These are phyloP conservation scores for Wilcoxina mikolae DNA, from an alignment of 495 filamentous ascomycete species.

Conservation along the genomic window DNA sequence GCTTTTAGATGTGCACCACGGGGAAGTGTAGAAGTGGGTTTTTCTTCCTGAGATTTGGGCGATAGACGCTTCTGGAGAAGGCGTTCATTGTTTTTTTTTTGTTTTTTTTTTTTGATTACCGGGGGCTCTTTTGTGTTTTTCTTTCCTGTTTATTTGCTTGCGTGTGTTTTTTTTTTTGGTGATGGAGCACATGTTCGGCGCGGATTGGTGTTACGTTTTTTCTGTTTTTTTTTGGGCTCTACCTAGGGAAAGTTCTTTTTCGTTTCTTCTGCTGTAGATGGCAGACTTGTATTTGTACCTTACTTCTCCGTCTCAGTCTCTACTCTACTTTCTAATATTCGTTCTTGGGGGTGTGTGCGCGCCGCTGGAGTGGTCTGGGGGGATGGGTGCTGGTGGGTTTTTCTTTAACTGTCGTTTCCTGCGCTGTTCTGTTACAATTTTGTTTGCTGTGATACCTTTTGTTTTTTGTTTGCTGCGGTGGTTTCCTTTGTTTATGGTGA, in stretches of 20 bases:
- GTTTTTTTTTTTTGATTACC: background rate
- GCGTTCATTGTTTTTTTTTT: slow-evolving; percentile 3
- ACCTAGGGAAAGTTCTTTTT: background rate
- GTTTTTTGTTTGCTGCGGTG: background rate
- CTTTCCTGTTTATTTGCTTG: background rate
- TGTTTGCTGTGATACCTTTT: background rate
- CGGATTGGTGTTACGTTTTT: background rate
- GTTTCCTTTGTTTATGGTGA: background rate
- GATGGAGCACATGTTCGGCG: background rate
- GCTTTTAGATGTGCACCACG: background rate
- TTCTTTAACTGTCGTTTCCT: background rate
- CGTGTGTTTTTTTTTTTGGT: background rate
- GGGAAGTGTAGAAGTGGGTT: background rate
- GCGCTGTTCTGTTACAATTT: background rate
- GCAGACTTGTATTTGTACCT: no score
- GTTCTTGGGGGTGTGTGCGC: no score
- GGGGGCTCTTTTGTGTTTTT: background rate
- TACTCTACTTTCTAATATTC: no score
- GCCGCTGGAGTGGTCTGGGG: no score
- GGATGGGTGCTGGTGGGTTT: background rate
- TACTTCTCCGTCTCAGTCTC: no score
- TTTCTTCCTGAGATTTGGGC: background rate
- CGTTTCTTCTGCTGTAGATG: background rate
- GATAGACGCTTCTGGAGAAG: slow-evolving; percentile 7
- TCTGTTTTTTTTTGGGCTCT: background rate